phyloP scores from a whole-genome alignment of 2,329 filamentous ascomycete genomes.

The Alternaria solani region DNA sequence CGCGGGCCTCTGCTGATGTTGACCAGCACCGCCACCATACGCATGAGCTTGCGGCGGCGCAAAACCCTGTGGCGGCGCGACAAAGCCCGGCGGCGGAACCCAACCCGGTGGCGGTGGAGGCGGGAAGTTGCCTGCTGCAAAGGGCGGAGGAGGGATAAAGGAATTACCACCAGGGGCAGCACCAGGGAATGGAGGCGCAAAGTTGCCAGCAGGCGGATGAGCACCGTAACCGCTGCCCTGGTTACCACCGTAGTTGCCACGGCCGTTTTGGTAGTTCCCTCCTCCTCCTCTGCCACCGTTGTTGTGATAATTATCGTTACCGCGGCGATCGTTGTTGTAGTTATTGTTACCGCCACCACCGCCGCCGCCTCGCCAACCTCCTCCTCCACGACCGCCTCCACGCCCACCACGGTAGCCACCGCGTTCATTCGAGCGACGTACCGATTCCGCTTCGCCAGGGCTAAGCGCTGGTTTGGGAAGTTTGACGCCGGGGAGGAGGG shows the following conservation, averaged over 20 bases:
- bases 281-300: conserved; percentile 26
- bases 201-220: no score
- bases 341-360: conserved; percentile 42
- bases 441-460: conserved; percentile 73
- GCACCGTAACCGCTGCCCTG: conserved; percentile 26
- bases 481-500: conserved; percentile 85
- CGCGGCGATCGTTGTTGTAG: conserved; percentile 48
- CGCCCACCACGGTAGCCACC: conserved; percentile 41
- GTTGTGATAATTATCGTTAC: conserved; percentile 32
- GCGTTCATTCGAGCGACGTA: conserved; percentile 70
- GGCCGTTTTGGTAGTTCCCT: conserved; percentile 29
- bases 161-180: conserved; percentile 4
- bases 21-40: conserved; percentile 22
- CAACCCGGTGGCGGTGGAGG: conserved; percentile 19
- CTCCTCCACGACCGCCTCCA: conserved; percentile 23
- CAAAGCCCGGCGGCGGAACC: conserved; percentile 42
- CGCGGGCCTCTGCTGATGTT: conserved; percentile 22
- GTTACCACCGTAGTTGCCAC: conserved; percentile 34
- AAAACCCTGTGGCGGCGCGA: conserved; percentile 34
- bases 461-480: conserved; percentile 73
- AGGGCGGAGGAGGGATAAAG: conserved; percentile 25
- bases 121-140: conserved; percentile 37
- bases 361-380: conserved; percentile 45
- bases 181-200: neutral
- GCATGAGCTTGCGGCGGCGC: conserved; percentile 1